These are phyloP conservation scores for Entelexis paramagnoliae DNA, from an alignment of 1,139 yeast species.

Conservation along the genomic window DNA sequence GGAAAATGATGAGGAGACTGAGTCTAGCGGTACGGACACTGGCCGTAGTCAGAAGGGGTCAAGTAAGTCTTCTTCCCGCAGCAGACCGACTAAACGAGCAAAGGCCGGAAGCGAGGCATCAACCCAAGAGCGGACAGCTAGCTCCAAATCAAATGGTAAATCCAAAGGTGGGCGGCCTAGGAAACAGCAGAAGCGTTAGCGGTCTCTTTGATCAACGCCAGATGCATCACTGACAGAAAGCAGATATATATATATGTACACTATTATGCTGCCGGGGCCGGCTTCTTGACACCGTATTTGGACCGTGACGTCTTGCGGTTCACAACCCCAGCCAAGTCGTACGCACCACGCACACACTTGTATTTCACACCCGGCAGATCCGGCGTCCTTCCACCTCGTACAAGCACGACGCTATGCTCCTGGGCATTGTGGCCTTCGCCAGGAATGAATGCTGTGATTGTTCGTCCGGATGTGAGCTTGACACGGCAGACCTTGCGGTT, in stretches of 20 bases:
- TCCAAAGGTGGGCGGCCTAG: neutral
- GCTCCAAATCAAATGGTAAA: neutral
- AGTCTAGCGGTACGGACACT: no score
- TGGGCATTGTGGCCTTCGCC: conserved; percentile 99
- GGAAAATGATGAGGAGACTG: neutral
- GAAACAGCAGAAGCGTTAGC: neutral
- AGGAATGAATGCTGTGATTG: conserved; percentile 86
- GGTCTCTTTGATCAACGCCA: neutral
- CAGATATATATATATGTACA: conserved; percentile 10
- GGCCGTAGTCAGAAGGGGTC: no score
- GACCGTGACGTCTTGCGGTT: conserved; percentile 83
- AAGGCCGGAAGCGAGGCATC: no score
- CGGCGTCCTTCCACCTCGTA: conserved; percentile 95
- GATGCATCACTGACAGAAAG: neutral
- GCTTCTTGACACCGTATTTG: conserved; percentile 89
- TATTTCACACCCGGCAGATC: conserved; percentile 98
- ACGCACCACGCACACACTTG: conserved; percentile 85
- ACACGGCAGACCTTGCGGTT: conserved; percentile 96
- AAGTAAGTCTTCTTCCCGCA: no score
- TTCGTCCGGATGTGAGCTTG: conserved; percentile 78
- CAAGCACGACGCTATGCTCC: conserved; percentile 92
- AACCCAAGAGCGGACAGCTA: neutral
- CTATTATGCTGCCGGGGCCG: conserved; percentile 34
- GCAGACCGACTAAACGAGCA: no score
- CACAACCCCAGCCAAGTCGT: conserved; percentile 91